Base-by-base conservation (phyloP, 1,284 basidiomycete species). In the Sanghuangporus sanghuang region DNA sequence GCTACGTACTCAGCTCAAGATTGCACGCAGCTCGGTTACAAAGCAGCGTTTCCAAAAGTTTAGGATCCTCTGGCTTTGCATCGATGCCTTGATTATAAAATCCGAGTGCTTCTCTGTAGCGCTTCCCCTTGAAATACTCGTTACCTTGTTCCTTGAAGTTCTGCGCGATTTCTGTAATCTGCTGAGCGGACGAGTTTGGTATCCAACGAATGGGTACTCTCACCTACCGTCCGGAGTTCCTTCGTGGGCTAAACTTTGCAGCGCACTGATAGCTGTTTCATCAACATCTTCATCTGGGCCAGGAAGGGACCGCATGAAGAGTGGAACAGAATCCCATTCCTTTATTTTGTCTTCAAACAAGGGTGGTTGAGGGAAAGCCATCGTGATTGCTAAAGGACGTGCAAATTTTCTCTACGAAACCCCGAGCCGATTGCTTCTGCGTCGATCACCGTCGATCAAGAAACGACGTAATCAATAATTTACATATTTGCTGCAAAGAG, bases 111-210 rank as follows among this genome's bases (percentile, higher is more conserved):
- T 99, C 96, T 36, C 89, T 83, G 75, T 87, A 93, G 55, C 93
- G 85, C 72, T 92, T 93, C 23, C 89, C 89, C 66, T 86, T 87
- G 77, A 93, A 98, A 71, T 97, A 95, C 63, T 95, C 93, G 73
- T 98, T 98, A 2, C 95, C 96, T 74, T 98, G 94, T 61, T 92
- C 85, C 75, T 98, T 98, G 77, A 98, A 98, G 73, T 93, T 96
- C 66, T 85, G 80, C 0, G 96, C 94, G 68, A 94, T 81, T 74
- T 99, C 96, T 96, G 69, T 16, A 49, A 42, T 48, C 23, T 53
- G 21, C 21, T 23, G 3, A 27, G 18, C 54, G 16, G 56, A 62
- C 52, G 59, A 32, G 32, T 32, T 55, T 36, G n/a, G 48, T 21
- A 46, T 36, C 6, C 40, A 32, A 36, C 32, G 11, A 40, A n/a